These are phyloP conservation scores for Macrophomina pseudophaseolina DNA, from an alignment of 2,329 filamentous ascomycete species.

Conservation along the genomic window DNA sequence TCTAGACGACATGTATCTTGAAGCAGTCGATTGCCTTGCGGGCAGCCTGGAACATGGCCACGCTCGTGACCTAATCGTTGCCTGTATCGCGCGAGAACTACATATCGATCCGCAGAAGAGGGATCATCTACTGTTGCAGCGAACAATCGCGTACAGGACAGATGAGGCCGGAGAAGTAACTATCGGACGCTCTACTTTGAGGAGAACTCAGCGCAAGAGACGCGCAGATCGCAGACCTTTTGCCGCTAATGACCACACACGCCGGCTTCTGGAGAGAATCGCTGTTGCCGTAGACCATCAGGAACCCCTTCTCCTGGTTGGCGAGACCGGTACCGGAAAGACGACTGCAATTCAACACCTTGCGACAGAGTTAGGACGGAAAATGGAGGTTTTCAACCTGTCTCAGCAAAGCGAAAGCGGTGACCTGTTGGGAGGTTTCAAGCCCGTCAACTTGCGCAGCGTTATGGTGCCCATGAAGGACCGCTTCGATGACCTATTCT, in stretches of 20 bases:
- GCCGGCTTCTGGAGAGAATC: constrained; percentile 85
- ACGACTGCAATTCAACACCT: constrained; percentile 95
- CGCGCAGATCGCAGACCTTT: constrained; percentile 54
- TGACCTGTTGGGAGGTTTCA: constrained; percentile 95
- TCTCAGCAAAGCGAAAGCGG: constrained; percentile 97
- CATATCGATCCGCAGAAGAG: constrained; percentile 82
- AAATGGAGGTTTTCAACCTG: constrained; percentile 89
- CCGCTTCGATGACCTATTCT: constrained; percentile 89
- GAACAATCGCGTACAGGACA: constrained; percentile 60
- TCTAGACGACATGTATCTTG: constrained; percentile 86
- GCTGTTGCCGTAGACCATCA: constrained; percentile 78
- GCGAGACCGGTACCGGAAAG: constrained; percentile 98
- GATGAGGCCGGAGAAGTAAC: constrained; percentile 50
- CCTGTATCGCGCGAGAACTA: constrained; percentile 81
- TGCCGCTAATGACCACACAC: constrained; percentile 85
- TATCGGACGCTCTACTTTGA: constrained; percentile 49
- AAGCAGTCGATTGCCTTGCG: constrained; percentile 90
- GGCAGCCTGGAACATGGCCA: constrained; percentile 74
- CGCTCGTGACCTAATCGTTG: constrained; percentile 64
- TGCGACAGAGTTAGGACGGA: constrained; percentile 81
- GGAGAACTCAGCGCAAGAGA: constrained; percentile 29
- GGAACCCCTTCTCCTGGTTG: constrained; percentile 94
- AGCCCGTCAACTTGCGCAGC: constrained; percentile 88
- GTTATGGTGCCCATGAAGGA: constrained; percentile 89
- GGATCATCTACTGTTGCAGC: constrained; percentile 75